These are phyloP conservation scores for Houttuynia cordata DNA, from an alignment of 164 flowering plant genomes.

Conservation along the genomic window DNA sequence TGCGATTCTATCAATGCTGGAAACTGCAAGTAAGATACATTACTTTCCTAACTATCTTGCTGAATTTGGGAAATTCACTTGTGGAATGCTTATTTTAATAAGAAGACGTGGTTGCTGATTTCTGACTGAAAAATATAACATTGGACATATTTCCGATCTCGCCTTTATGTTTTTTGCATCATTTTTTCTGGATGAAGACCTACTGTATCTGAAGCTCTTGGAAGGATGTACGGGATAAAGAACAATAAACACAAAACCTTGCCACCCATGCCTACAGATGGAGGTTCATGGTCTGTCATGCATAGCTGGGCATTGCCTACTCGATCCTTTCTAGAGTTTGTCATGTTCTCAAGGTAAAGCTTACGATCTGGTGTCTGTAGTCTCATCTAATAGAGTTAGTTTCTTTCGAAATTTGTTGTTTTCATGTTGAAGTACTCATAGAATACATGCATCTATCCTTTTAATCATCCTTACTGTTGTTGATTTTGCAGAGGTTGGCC, in stretches of 20 bases:
- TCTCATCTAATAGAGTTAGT: not conserved
- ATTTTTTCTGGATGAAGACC: conserved; percentile 27
- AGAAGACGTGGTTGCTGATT: not conserved
- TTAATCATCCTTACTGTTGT: not conserved
- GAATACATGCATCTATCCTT: too few relatives aligned
- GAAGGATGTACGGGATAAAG: conserved; percentile 63
- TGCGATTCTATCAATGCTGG: conserved; percentile 98
- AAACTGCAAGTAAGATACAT: conserved; percentile 61
- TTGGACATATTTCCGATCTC: not conserved
- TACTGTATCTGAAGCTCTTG: conserved; percentile 70
- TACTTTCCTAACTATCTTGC: not conserved
- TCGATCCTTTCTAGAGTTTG: conserved; percentile 80
- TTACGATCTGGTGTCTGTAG: not conserved
- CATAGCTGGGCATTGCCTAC: conserved; percentile 92
- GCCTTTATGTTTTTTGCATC: not conserved
- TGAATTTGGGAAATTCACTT: too few relatives aligned
- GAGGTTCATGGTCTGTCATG: conserved; percentile 87
- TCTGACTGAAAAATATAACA: too few relatives aligned
- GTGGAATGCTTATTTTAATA: too few relatives aligned
- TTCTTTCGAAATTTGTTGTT: too few relatives aligned
- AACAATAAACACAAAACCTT: conserved; percentile 34
- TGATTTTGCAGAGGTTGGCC: not conserved
- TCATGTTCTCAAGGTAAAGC: conserved; percentile 86
- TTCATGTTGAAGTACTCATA: too few relatives aligned
- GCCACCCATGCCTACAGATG: conserved; percentile 88